Conservation (phyloP, 768 basidiomycete species). For the Boletus speciosus region DNA sequence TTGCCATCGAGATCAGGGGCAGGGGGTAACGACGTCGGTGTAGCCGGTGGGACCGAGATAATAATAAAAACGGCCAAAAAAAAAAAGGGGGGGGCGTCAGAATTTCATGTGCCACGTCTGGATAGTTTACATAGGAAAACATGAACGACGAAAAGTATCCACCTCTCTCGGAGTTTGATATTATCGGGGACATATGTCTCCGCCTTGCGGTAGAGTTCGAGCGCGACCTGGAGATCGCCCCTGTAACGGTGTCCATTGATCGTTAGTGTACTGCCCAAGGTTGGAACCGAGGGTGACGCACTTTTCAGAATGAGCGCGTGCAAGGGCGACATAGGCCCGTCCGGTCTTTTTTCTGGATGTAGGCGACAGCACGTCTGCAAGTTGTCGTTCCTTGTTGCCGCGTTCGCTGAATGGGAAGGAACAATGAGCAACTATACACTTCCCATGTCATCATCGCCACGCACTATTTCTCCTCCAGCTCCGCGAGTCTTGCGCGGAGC, state of each 20-base stretch:
- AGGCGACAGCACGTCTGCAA: conserved; percentile 64
- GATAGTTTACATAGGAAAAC: conserved; percentile 60
- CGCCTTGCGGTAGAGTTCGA: conserved; percentile 80
- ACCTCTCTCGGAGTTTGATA: conserved; percentile 83
- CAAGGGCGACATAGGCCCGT: conserved; percentile 78
- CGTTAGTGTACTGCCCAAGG: background rate
- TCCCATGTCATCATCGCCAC: conserved; percentile 27
- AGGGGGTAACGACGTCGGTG: background rate
- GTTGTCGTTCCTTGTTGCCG: conserved; percentile 55
- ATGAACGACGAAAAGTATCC: conserved; percentile 66
- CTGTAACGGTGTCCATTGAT: conserved; percentile 31
- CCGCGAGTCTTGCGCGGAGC: conserved; percentile 57
- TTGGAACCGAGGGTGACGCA: conserved; percentile 31
- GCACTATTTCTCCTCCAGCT: conserved; percentile 72
- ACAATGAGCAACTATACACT: conserved; percentile 13
- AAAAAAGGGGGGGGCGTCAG: conserved; percentile 41
- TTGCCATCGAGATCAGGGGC: conserved; percentile 1
- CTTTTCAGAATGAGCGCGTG: conserved; percentile 80
- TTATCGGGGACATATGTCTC: conserved; percentile 85
- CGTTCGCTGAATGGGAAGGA: conserved; percentile 43
- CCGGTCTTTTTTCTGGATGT: conserved; percentile 79
- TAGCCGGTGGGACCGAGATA: too few species aligned
- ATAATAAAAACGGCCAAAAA: conserved; percentile 2
- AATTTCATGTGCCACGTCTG: conserved; percentile 30
- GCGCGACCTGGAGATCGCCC: conserved; percentile 75